These are phyloP conservation scores for Pycnococcus provasolii DNA, from an alignment of 139 green algal species.

Conservation along the genomic window DNA sequence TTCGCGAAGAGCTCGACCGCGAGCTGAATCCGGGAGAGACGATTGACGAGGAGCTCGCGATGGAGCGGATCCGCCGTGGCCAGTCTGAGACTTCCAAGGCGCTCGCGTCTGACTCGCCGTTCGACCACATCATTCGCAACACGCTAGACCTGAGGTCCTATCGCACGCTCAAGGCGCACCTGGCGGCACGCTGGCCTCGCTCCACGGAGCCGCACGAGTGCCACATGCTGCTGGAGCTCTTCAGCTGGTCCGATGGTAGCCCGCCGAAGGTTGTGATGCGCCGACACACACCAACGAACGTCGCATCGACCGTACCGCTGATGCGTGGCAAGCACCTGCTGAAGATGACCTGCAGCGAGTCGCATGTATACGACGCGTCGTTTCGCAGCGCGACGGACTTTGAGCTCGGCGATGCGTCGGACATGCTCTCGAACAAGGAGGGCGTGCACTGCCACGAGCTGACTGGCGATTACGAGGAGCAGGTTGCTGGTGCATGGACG, in stretches of 20 bases:
- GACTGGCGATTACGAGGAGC: slow-evolving; percentile 12
- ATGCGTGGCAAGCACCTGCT: slow-evolving; percentile 16
- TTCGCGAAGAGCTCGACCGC: no score
- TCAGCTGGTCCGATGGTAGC: background rate
- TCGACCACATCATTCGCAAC: background rate
- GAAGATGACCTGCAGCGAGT: background rate
- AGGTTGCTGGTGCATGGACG: background rate
- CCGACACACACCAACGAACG: no score
- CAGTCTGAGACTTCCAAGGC: background rate
- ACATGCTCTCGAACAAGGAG: slow-evolving; percentile 11
- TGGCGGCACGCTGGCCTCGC: no score
- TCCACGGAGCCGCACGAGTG: background rate
- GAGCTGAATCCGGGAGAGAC: no score
- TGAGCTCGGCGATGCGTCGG: slow-evolving; percentile 1
- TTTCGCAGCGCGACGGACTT: slow-evolving; percentile 3
- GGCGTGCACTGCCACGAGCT: background rate
- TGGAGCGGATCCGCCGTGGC: no score
- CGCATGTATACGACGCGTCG: slow-evolving; percentile 4
- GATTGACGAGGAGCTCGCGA: no score
- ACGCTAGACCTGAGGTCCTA: background rate
- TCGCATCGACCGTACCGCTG: background rate
- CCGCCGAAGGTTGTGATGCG: background rate
- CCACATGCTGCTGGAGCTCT: background rate
- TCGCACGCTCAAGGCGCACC: background rate
- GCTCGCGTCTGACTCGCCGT: background rate